These are phyloP conservation scores for Chloris gayana DNA, from an alignment of 176 grass and related monocot species.

Conservation along the genomic window DNA sequence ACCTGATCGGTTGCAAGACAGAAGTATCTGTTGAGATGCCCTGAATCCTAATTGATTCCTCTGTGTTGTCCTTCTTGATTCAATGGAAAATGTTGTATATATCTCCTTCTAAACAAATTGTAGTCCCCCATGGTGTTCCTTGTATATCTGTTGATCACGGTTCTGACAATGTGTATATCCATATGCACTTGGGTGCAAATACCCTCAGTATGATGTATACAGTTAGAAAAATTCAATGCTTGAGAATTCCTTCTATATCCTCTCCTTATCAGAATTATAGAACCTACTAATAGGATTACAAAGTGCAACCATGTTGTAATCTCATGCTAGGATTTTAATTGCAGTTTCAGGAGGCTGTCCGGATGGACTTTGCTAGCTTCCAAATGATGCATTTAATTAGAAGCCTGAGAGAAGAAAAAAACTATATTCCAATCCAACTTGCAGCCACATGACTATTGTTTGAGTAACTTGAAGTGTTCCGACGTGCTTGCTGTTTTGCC, in stretches of 20 bases:
- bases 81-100: not conserved
- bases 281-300: not conserved
- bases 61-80: constrained; percentile 5
- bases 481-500: not conserved
- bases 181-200: not conserved
- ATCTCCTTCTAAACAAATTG: constrained; percentile 2
- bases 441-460: not conserved
- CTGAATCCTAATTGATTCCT: constrained; percentile 3
- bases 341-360: not conserved
- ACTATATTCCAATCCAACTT: not conserved
- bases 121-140: not conserved
- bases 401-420: not conserved
- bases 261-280: not conserved
- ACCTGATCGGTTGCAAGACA: not conserved
- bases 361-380: not conserved
- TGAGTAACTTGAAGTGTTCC: not conserved
- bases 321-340: not conserved
- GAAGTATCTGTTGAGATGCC: constrained; percentile 18
- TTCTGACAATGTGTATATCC: not conserved
- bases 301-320: not conserved
- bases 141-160: not conserved
- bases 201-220: not conserved
- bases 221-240: not conserved
- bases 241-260: not conserved
- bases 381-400: not conserved